Percentiles rank a stretch among this genome's conserved stretches.
phyloP scores from a whole-genome alignment of 179 eudicot genomes.

The Nepenthes alata region DNA sequence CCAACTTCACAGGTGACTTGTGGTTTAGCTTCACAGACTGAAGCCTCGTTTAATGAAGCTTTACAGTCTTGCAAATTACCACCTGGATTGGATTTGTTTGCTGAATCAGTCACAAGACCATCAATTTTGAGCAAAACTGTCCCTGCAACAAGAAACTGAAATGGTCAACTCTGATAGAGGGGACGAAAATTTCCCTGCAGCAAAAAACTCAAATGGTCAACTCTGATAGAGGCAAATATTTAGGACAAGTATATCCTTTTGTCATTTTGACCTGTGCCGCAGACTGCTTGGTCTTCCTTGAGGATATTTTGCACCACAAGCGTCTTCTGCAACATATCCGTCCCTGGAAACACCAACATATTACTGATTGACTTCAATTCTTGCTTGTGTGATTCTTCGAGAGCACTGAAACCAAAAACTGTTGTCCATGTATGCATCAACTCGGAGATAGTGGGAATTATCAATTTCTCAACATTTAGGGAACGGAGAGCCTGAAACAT shows the following conservation, averaged over 20 bases:
- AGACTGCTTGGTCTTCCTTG: conserved; percentile 13
- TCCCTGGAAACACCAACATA: conserved; percentile 93
- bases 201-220: conserved; percentile 5
- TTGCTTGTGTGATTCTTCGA: conserved; percentile 48
- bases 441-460: conserved; percentile 90
- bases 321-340: conserved; percentile 79
- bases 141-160: conserved; percentile 14
- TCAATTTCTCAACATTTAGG: conserved; percentile 61
- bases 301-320: conserved; percentile 16
- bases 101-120: conserved; percentile 16
- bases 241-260: background rate
- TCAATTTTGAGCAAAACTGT: conserved; percentile 12
- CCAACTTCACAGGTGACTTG: conserved; percentile 12
- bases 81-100: conserved; percentile 22
- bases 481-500: conserved; percentile 49
- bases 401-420: conserved; percentile 56
- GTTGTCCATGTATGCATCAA: conserved; percentile 87
- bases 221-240: background rate
- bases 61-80: conserved; percentile 16
- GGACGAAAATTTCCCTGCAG: no score
- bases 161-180: no score
- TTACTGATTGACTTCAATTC: conserved; percentile 54
- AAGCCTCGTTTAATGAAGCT: conserved; percentile 14
- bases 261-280: conserved; percentile 8
- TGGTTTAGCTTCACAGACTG: conserved; percentile 11